Evolutionary conservation across 352 stramenopile genomes (phyloP).

Genomic region (Phytophthora europaea): DNA sequence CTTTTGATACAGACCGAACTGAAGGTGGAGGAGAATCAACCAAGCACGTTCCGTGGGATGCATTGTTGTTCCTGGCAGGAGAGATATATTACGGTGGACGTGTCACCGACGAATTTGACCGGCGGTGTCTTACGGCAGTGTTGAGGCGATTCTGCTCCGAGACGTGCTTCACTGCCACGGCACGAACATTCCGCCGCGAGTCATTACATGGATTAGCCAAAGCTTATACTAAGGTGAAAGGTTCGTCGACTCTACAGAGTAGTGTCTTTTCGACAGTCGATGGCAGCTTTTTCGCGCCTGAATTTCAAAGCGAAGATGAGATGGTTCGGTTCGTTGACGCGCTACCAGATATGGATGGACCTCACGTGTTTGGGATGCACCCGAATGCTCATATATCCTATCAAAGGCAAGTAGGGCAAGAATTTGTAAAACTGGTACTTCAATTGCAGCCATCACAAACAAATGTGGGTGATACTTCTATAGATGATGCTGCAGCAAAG

Average conservation of each 20-base stretch:
- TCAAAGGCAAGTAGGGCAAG: slow-evolving; percentile 64
- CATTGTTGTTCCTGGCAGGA: slow-evolving; percentile 78
- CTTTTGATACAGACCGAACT: neutral
- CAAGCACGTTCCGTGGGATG: slow-evolving; percentile 73
- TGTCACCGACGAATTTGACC: slow-evolving; percentile 87
- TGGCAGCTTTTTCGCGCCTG: slow-evolving; percentile 53
- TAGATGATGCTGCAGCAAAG: neutral
- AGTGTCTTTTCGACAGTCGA: slow-evolving; percentile 31
- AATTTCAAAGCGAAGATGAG: slow-evolving; percentile 44
- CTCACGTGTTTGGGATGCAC: slow-evolving; percentile 87
- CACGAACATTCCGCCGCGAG: neutral
- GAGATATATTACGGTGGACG: slow-evolving; percentile 88
- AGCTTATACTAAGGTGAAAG: slow-evolving; percentile 10
- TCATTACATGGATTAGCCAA: slow-evolving; percentile 2
- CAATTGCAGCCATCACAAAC: slow-evolving; percentile 46
- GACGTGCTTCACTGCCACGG: slow-evolving; percentile 7
- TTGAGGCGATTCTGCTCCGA: slow-evolving; percentile 72
- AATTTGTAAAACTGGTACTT: slow-evolving; percentile 43
- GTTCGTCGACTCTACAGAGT: slow-evolving; percentile 7
- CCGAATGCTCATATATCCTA: slow-evolving; percentile 82
- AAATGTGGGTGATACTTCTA: neutral
- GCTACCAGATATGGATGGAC: slow-evolving; percentile 58
- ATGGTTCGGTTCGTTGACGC: slow-evolving; percentile 66
- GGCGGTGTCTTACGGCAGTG: slow-evolving; percentile 73
- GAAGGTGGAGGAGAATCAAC: neutral